Percentiles rank a stretch among this genome's conserved stretches.
These are phyloP conservation scores for Elongisporangium undulatum DNA, from an alignment of 352 stramenopile genomes.

Conservation along the genomic window DNA sequence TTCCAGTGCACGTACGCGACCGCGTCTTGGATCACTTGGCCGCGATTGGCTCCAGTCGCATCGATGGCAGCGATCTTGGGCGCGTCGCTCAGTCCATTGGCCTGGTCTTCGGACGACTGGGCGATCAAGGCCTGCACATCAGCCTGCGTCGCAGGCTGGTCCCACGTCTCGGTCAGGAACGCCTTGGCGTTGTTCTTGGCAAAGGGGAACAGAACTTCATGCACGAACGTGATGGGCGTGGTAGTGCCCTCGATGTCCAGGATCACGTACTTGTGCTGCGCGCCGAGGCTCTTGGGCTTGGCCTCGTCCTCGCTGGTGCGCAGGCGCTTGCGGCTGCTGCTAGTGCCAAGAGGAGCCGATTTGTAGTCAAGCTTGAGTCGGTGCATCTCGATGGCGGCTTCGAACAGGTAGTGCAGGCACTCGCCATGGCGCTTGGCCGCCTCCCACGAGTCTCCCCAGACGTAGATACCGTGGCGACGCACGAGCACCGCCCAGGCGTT, in stretches of 20 bases:
- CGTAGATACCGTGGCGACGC: slow-evolving; percentile 94
- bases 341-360: slow-evolving; percentile 36
- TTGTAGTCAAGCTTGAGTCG: slow-evolving; percentile 78
- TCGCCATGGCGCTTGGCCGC: slow-evolving; percentile 95
- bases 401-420: slow-evolving; percentile 96
- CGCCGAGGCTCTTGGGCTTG: slow-evolving; percentile 31
- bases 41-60: slow-evolving; percentile 7
- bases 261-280: slow-evolving; percentile 90
- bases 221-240: slow-evolving; percentile 95
- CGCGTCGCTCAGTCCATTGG: slow-evolving; percentile 22
- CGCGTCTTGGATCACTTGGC: slow-evolving; percentile 27
- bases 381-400: slow-evolving; percentile 88
- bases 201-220: slow-evolving; percentile 94
- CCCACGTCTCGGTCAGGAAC: slow-evolving; percentile 62
- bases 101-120: slow-evolving; percentile 37
- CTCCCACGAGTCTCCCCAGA: slow-evolving; percentile 96
- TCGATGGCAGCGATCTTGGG: slow-evolving; percentile 12
- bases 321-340: slow-evolving; percentile 35
- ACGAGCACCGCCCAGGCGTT: slow-evolving; percentile 92
- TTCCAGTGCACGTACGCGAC: slow-evolving; percentile 69
- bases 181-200: slow-evolving; percentile 53
- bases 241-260: slow-evolving; percentile 97
- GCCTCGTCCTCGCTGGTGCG: slow-evolving; percentile 16
- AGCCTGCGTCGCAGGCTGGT: slow-evolving; percentile 34
- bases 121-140: slow-evolving; percentile 40